Evolutionary conservation across 139 green algal species (phyloP).

Genomic region (Coelastrella sp.): DNA sequence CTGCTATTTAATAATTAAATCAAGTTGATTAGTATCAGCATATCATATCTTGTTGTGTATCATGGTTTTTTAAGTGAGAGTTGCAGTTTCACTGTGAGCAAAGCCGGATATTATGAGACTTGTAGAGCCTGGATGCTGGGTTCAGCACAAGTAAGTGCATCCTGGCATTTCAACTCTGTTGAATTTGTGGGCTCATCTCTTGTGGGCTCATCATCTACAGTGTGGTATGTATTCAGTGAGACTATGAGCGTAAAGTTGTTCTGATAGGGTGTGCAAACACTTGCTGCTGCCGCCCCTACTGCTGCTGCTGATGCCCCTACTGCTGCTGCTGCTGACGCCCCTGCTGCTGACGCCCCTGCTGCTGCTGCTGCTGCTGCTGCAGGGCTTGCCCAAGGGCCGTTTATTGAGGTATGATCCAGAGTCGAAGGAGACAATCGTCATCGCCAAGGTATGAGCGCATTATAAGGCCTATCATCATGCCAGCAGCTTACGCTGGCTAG

Average conservation of each 20-base stretch:
- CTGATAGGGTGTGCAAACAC: too few relatives aligned
- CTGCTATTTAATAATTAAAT: not conserved
- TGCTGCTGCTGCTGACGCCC: constrained; percentile 12
- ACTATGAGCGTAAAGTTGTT: too few relatives aligned
- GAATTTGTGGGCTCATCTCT: too few relatives aligned
- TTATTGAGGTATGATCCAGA: constrained; percentile 70
- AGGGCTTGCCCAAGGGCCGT: constrained; percentile 61
- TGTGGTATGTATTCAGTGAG: too few relatives aligned
- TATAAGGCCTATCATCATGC: too few relatives aligned
- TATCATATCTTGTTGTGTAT: too few relatives aligned
- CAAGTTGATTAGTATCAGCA: not conserved
- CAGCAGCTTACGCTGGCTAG: too few relatives aligned
- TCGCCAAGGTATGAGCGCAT: constrained; percentile 39
- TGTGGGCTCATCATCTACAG: too few relatives aligned
- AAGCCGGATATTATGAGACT: constrained; percentile 40
- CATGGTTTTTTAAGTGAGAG: too few relatives aligned
- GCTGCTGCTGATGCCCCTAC: not conserved
- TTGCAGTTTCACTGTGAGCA: not conserved
- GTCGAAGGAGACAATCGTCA: constrained; percentile 48
- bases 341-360: not conserved
- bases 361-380: constrained; percentile 22
- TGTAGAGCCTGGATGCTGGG: constrained; percentile 43
- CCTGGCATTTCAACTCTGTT: too few relatives aligned
- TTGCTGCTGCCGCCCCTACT: not conserved
- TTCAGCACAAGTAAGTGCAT: constrained; percentile 36